Base-by-base conservation (phyloP, 2,329 filamentous ascomycete species). In the Aphanoascus verrucosus region DNA sequence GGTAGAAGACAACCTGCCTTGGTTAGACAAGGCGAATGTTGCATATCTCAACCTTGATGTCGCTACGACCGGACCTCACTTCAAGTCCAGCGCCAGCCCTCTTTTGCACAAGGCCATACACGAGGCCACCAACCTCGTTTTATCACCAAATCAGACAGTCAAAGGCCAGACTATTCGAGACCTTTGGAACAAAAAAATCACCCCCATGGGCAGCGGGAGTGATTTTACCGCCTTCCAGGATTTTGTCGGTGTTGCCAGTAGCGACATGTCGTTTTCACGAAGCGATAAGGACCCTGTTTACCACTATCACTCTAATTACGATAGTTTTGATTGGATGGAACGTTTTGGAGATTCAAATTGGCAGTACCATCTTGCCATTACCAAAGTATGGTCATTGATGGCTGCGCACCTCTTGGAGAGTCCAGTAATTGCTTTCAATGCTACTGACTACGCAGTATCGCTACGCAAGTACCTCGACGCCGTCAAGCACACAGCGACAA, bases 11-110 rank as follows among this genome's bases (percentile, higher is more conserved):
- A 88, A 87, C 62, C 70, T 94, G 0, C 84, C 86, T 0, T 94
- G 88, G 88, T 77, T 95, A 11, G 76, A 77, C 1, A 75, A 76
- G 3, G 77, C 85, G 40, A 85, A 83, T 54, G 79, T 95, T 14
- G 88, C 88, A 8, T 94, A 94, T 63, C 69, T 95, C 58, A 94
- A 95, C 66, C 81, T 94, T 53, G 90, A 95, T 61, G 82, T 88
- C 5, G 86, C 84, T 31, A 78, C 84, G 2, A 66, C 74, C 4
- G 86, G 88, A 0, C 77, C 80, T 0, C 54, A 74, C n/a, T 88
- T 93, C 63, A 61, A 63, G 1, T 78, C 81, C 14, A 72, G 79
- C 0, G 86, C 86, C 0, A 86, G 86, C 11, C 89, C 89, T 0
- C 72, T 94, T 2, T 74, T 95, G 20, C 83, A 90, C 68, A 78